Conservation (phyloP, 148 eudicot species). For the Camellia japonica region DNA sequence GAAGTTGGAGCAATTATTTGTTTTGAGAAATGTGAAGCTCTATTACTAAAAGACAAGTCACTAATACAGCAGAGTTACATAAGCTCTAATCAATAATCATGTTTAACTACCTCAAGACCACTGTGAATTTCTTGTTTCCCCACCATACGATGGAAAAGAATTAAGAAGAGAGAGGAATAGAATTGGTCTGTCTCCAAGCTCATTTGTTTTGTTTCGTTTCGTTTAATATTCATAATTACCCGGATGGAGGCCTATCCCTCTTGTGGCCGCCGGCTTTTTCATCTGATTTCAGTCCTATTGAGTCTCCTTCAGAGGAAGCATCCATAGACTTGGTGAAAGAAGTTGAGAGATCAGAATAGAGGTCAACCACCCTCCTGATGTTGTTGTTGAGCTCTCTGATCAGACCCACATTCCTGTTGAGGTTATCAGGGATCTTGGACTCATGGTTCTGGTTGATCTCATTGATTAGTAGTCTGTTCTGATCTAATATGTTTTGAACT, state of each 20-base stretch:
- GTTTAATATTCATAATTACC: slow-evolving; percentile 16
- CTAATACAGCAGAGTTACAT: slow-evolving; percentile 2
- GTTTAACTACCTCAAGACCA: slow-evolving; percentile 1
- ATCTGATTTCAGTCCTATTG: slow-evolving; percentile 50
- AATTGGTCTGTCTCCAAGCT: background rate
- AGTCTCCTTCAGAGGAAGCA: slow-evolving; percentile 72
- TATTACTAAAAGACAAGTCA: background rate
- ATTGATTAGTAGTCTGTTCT: slow-evolving; percentile 64
- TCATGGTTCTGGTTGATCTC: slow-evolving; percentile 86
- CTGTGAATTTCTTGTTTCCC: background rate
- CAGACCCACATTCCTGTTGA: slow-evolving; percentile 66
- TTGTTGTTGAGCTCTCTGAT: slow-evolving; percentile 83
- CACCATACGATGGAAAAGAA: slow-evolving; percentile 9
- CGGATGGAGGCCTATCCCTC: slow-evolving; percentile 42
- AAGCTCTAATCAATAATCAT: background rate
- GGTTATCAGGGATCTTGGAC: slow-evolving; percentile 70
- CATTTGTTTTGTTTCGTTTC: too few species aligned
- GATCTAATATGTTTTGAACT: slow-evolving; percentile 73
- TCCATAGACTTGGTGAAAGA: slow-evolving; percentile 58
- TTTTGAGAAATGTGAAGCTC: background rate
- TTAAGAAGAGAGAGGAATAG: slow-evolving; percentile 11
- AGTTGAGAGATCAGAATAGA: slow-evolving; percentile 67
- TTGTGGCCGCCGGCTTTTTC: slow-evolving; percentile 45
- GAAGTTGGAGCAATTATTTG: background rate
- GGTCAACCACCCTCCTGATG: slow-evolving; percentile 70